A percentile compares a stretch with the other conserved stretches of the same genome.
Conservation (phyloP, 257 asterid species). For the Nicotiana benthamiana region DNA sequence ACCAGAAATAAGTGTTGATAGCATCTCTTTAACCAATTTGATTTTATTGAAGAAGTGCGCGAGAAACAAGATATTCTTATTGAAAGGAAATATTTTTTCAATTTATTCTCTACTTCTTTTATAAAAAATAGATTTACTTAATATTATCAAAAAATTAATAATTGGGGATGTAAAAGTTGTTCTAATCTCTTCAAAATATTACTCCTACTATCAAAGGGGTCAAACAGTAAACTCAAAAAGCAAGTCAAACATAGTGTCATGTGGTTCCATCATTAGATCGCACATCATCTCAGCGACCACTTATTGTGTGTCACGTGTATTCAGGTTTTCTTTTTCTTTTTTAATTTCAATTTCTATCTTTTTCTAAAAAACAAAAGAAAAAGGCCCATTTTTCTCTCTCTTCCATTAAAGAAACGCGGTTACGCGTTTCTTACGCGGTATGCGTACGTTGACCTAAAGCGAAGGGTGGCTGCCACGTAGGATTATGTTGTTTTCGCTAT, state of each 20-base stretch:
- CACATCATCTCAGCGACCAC: not conserved
- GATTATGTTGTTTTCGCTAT: not conserved
- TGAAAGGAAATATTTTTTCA: too few species aligned
- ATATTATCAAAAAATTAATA: not conserved
- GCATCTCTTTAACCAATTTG: not conserved
- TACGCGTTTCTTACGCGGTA: conserved; percentile 24
- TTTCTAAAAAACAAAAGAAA: not conserved
- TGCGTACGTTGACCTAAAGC: not conserved
- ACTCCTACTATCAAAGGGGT: not conserved
- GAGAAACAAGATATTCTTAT: not conserved
- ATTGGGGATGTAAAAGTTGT: not conserved
- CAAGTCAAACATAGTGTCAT: not conserved
- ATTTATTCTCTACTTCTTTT: too few species aligned
- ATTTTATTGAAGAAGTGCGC: not conserved
- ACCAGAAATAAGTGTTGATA: not conserved
- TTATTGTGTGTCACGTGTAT: not conserved
- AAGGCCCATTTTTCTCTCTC: not conserved
- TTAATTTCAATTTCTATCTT: not conserved
- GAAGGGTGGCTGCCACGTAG: not conserved
- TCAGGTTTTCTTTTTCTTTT: not conserved
- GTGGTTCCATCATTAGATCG: not conserved
- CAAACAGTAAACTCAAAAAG: not conserved
- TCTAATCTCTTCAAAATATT: not conserved
- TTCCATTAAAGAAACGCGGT: conserved; percentile 8
- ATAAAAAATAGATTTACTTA: too few species aligned